Evolutionary conservation across 768 basidiomycete genomes (phyloP), one percentile per base, ranked within the genome.

Genomic region (Podaxis pistillaris): DNA sequence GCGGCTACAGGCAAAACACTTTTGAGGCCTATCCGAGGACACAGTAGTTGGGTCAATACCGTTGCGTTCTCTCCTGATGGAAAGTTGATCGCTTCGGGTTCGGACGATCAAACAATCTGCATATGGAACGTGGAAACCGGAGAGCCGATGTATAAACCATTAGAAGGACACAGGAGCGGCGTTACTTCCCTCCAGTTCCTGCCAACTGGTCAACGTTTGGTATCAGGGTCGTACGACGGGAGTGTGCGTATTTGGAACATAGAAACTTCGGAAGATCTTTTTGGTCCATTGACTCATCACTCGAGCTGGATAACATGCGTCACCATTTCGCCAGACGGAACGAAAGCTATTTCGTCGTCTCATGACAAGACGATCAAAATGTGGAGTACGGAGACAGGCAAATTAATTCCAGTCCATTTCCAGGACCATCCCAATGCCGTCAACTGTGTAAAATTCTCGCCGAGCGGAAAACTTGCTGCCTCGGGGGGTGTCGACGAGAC

Each of bases 21-120:
- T 40, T 41, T 36, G 8, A 61, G 26, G 6, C 62, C 68, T 2
- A 59, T 70, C 17, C 19, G 49, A 26, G 53, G 41, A 38, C 58
- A 57, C 38, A 26, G 28, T 11, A 53, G 57, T 6, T 26, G 38
- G 2, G 68, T 69, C 26, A 58, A 51, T 33, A 63, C 51, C 36
- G 59, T 71, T 28, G 62, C 63, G 17, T 72, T 68, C 62, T 70
- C 68, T 7, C 60, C 63, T 11, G 59, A 66, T 44, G 68, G 69
- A 15, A 30, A 44, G 15, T 40, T 54, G 22, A 60, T 72, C 19
- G 64, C 63, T 17, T 68, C 70, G 4, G 66, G 55, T 3, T 72
- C 70, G 8, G 38, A 37, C 19, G 70, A 72, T 52, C 26, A 53
- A 38, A 56, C 66, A 2, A 58, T 69, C 33, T 54, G 57, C 2